phyloP scores from a whole-genome alignment of 2,329 filamentous ascomycete species.

The Escovopsis sp. region DNA sequence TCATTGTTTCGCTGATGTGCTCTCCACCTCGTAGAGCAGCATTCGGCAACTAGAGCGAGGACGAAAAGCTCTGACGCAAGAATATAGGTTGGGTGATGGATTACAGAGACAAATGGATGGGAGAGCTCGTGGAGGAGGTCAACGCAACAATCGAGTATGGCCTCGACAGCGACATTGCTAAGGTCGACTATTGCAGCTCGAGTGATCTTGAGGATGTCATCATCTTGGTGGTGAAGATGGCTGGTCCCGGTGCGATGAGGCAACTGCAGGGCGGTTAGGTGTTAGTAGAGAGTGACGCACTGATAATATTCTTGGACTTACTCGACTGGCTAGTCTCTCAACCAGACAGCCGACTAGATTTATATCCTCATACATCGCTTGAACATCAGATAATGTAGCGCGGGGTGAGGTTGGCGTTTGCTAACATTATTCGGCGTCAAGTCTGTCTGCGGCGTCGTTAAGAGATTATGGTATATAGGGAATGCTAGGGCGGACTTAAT shows the following conservation, averaged over 20 bases:
- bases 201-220: constrained; percentile 47
- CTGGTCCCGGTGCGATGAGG: constrained; percentile 48
- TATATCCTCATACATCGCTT: constrained; percentile 38
- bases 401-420: too few species aligned
- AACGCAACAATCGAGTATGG: constrained; percentile 43
- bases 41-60: constrained; percentile 49
- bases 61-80: constrained; percentile 51
- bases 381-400: background rate
- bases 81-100: constrained; percentile 42
- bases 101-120: constrained; percentile 36
- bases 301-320: constrained; percentile 14
- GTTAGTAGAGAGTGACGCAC: background rate
- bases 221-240: constrained; percentile 40
- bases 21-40: constrained; percentile 47
- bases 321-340: constrained; percentile 39
- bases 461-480: too few species aligned
- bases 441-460: background rate
- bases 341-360: constrained; percentile 43
- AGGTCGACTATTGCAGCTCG: constrained; percentile 47
- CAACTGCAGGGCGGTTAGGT: constrained; percentile 29
- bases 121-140: constrained; percentile 43
- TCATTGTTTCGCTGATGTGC: constrained; percentile 20
- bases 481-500: too few species aligned
- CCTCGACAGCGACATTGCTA: constrained; percentile 36
- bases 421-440: background rate